Evolutionary conservation across 306 rosid species (phyloP).

Genomic region (Fagus crenata): DNA sequence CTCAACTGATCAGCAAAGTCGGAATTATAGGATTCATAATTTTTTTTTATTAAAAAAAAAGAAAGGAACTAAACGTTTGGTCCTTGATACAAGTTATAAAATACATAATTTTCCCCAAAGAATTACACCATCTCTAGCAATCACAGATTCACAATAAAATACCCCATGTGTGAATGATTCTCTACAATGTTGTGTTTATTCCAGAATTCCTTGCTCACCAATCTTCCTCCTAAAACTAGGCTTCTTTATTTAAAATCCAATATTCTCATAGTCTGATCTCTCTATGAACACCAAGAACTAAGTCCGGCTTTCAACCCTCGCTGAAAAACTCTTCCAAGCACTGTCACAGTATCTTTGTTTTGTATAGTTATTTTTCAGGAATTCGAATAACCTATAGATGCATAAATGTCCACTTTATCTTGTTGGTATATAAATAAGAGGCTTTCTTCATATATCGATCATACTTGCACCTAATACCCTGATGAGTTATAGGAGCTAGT

Average conservation of each 20-base stretch:
- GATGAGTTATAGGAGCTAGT: constrained; percentile 26
- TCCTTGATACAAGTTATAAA: neutral
- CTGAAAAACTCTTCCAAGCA: constrained; percentile 4
- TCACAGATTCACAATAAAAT: neutral
- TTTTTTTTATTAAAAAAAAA: no score
- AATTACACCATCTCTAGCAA: neutral
- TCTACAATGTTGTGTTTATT: constrained; percentile 21
- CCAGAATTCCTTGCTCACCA: constrained; percentile 10
- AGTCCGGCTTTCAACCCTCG: neutral
- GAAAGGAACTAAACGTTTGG: neutral
- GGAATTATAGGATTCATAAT: neutral
- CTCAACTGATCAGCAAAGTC: neutral
- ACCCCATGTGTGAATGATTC: constrained; percentile 9
- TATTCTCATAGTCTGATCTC: neutral
- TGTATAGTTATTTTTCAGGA: neutral
- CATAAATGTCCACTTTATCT: constrained; percentile 3
- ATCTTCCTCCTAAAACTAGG: constrained; percentile 7
- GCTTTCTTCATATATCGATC: constrained; percentile 13
- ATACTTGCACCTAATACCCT: constrained; percentile 10
- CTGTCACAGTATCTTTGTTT: neutral
- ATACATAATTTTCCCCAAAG: neutral
- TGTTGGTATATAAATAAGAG: constrained; percentile 4
- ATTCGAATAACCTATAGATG: neutral
- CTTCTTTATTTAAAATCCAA: constrained; percentile 1
- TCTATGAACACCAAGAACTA: constrained; percentile 16